Conservation (phyloP, 192 early-diverging fungal genomes). For the Entomortierella beljakovae region DNA sequence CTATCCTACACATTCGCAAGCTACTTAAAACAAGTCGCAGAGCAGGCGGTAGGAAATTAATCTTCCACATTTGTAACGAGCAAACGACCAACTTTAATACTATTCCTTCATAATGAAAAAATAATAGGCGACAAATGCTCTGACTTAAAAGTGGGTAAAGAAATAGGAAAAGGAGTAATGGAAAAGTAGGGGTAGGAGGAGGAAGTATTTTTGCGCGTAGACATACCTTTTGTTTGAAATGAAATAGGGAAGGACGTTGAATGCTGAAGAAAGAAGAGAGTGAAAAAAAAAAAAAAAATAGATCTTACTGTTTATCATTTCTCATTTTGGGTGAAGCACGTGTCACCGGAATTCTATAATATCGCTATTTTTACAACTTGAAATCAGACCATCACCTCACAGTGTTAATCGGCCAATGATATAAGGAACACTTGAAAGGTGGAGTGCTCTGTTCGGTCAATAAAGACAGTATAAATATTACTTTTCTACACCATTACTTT, state of each 20-base stretch:
- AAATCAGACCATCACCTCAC: not conserved
- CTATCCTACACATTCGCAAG: constrained; percentile 54
- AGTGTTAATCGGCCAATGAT: too few species aligned
- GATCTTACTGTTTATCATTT: constrained; percentile 1
- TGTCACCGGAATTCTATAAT: not conserved
- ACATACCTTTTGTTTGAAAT: not conserved
- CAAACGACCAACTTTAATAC: constrained; percentile 48
- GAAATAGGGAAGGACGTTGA: not conserved
- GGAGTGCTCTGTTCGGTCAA: too few species aligned
- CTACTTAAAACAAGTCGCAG: constrained; percentile 55
- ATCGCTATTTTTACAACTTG: not conserved
- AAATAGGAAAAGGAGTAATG: not conserved
- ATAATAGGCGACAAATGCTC: constrained; percentile 50
- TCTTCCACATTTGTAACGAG: constrained; percentile 59
- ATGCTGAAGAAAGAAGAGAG: not conserved
- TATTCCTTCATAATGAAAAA: constrained; percentile 3
- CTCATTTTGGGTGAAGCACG: not conserved
- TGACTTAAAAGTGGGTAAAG: constrained; percentile 56
- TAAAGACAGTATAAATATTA: too few species aligned
- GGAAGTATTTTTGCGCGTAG: not conserved
- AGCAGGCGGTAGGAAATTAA: constrained; percentile 55
- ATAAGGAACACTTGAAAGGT: too few species aligned
- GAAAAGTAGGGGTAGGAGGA: not conserved
- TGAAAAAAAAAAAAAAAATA: not conserved
- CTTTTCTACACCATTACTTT: not conserved